phyloP scores from a whole-genome alignment of 164 flowering plant genomes.

The Stephania japonica region DNA sequence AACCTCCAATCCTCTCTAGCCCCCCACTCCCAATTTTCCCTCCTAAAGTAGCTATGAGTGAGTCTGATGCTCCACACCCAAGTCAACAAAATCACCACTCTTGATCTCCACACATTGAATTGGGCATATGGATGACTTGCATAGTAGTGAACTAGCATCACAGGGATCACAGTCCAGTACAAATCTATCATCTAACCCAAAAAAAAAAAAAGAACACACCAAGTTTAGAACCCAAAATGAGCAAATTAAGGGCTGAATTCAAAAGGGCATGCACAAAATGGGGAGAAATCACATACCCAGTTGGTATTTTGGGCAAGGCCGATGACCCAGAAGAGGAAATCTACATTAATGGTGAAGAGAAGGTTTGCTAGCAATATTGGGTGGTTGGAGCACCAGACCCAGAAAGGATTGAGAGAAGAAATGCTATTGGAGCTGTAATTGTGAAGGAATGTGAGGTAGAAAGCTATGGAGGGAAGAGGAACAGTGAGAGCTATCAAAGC shows the following conservation, averaged over 20 bases:
- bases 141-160: constrained; percentile 73
- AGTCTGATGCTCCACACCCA: constrained; percentile 88
- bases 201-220: constrained; percentile 7
- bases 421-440: neutral
- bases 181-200: constrained; percentile 75
- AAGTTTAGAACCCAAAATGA: neutral
- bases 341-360: constrained; percentile 81
- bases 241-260: neutral
- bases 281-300: constrained; percentile 46
- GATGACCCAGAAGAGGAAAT: constrained; percentile 75
- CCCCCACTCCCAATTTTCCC: constrained; percentile 91
- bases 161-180: constrained; percentile 93
- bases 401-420: constrained; percentile 26
- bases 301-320: constrained; percentile 62
- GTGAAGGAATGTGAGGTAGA: constrained; percentile 61
- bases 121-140: constrained; percentile 57
- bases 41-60: constrained; percentile 75
- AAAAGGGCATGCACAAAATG: neutral
- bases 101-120: constrained; percentile 51
- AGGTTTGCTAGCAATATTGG: constrained; percentile 66
- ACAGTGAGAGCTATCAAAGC: constrained; percentile 45
- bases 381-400: constrained; percentile 74
- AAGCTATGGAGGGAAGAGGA: constrained; percentile 76
- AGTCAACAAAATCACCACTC: constrained; percentile 47
- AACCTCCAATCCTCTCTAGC: constrained; percentile 93